Evolutionary conservation across 148 eudicot genomes (phyloP), one percentile per base, ranked within the genome.

Genomic region (Cornus suecica): DNA sequence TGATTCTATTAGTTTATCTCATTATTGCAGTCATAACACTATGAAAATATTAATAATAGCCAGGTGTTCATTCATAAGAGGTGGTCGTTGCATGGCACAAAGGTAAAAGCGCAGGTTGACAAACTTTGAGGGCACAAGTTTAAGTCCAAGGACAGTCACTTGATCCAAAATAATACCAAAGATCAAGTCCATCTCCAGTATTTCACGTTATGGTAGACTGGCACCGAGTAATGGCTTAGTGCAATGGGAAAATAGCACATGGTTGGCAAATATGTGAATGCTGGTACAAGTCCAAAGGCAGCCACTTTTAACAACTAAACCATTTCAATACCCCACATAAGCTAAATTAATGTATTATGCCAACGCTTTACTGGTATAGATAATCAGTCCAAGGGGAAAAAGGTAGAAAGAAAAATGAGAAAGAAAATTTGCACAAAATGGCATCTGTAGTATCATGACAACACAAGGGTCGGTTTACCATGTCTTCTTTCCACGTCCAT

Each of bases 401-500:
- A 52, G 8, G 8, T 37, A 6, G 9, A 37, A 37, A 37, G 42
- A 37, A 37, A 37, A 37, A 37, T 37, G 42, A 58, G 25, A 22
- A 58, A 58, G 62, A 58, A 58, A 58, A 22, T 58, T 23, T 14
- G 23, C 29, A 60, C 18, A 61, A 61, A 20, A 30, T 6, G 51
- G 29, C 24, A 11, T 32, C 1, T 2, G 51, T 26, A 60, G 34
- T 20, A 8, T 11, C 11, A 66, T 16, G n/a, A 14, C 13, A 18
- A 48, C 24, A 37, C 67, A 3, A 30, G 13, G 51, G 51, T 23
- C 42, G 45, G 45, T 24, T 22, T 88, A 95, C 99, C 99, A 66
- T 95, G 99, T 90, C 98, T 95, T 88, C 99, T 93, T 80, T 95
- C 99, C 34, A 95, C 99, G 74, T 95, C 99, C 99, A 95, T 95